Evolutionary conservation across 2,329 filamentous ascomycete species (phyloP).

Genomic region (Incumbomyces delicatus): DNA sequence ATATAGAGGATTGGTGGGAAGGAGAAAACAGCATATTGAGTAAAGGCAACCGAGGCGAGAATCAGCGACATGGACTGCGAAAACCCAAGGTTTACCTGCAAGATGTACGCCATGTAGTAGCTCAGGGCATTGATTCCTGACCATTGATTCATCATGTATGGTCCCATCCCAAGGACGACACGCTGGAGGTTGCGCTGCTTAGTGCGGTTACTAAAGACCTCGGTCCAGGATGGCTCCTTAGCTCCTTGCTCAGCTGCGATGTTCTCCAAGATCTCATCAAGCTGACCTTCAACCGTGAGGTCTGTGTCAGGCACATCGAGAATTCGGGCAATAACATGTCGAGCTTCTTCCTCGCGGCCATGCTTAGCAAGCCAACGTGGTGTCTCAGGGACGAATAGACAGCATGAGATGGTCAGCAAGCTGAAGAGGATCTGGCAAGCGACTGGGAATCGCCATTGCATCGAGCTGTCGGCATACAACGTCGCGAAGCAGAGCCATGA

Average conservation of each 20-base stretch:
- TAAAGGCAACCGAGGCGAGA: slow-evolving; percentile 36
- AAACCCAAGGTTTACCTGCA: slow-evolving; percentile 39
- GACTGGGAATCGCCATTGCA: slow-evolving; percentile 12
- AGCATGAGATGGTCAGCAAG: too few relatives aligned
- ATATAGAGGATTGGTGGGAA: too few relatives aligned
- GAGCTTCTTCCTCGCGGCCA: slow-evolving; percentile 25
- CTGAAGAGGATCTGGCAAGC: slow-evolving; percentile 26
- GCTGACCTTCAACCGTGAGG: slow-evolving; percentile 26
- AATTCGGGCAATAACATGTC: slow-evolving; percentile 28
- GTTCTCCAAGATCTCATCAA: slow-evolving; percentile 28
- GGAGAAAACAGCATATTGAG: slow-evolving; percentile 33
- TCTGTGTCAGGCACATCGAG: slow-evolving; percentile 25
- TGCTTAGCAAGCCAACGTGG: slow-evolving; percentile 39
- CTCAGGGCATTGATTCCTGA: slow-evolving; percentile 6
- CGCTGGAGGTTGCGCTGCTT: slow-evolving; percentile 26
- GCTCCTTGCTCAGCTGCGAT: slow-evolving; percentile 24
- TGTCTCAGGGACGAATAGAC: slow-evolving; percentile 29
- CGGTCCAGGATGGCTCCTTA: slow-evolving; percentile 26
- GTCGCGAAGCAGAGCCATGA: too few relatives aligned
- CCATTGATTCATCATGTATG: slow-evolving; percentile 23
- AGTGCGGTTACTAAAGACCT: slow-evolving; percentile 28
- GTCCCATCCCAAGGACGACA: slow-evolving; percentile 30
- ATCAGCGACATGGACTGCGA: slow-evolving; percentile 35
- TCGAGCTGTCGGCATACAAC: slow-evolving; percentile 22
- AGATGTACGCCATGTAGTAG: slow-evolving; percentile 11